These are phyloP conservation scores for Alternaria postmessia DNA, from an alignment of 2,329 filamentous ascomycete species.

Conservation along the genomic window DNA sequence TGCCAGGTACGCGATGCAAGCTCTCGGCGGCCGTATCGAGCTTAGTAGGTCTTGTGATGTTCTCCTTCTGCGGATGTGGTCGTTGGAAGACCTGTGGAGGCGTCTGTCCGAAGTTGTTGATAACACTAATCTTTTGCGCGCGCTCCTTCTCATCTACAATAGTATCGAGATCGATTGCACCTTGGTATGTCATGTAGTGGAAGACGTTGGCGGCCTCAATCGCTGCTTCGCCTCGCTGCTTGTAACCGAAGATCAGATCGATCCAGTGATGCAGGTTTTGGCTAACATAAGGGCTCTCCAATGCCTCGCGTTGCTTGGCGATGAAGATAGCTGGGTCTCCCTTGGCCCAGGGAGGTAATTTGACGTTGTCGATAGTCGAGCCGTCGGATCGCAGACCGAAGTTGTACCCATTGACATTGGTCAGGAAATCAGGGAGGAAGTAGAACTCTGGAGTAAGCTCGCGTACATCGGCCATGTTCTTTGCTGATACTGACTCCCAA, in stretches of 20 bases:
- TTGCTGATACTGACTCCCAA: constrained; percentile 87
- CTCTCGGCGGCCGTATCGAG: constrained; percentile 81
- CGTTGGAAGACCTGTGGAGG: constrained; percentile 92
- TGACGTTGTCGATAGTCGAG: constrained; percentile 82
- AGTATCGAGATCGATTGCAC: constrained; percentile 88
- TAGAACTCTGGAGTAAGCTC: constrained; percentile 98
- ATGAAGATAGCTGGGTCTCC: constrained; percentile 96
- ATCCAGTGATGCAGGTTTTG: constrained; percentile 93
- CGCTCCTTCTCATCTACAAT: constrained; percentile 90
- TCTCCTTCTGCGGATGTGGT: constrained; percentile 78
- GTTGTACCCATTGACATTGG: constrained; percentile 93
- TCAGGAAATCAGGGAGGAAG: constrained; percentile 91
- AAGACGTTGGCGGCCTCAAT: constrained; percentile 94
- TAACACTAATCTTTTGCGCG: constrained; percentile 89
- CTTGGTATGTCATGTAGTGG: constrained; percentile 93
- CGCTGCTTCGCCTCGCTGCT: constrained; percentile 91
- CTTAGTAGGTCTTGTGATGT: constrained; percentile 69
- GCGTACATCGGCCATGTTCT: constrained; percentile 92
- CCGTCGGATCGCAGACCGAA: constrained; percentile 88
- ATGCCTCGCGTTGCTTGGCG: constrained; percentile 90
- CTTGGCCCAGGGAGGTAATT: constrained; percentile 95
- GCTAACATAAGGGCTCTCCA: constrained; percentile 93
- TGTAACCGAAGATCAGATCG: constrained; percentile 91
- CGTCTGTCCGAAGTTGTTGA: constrained; percentile 98
- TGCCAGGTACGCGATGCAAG: constrained; percentile 79